These are phyloP conservation scores for Kluyveromyces lactis DNA, from an alignment of 805 yeast genomes.

Conservation along the genomic window DNA sequence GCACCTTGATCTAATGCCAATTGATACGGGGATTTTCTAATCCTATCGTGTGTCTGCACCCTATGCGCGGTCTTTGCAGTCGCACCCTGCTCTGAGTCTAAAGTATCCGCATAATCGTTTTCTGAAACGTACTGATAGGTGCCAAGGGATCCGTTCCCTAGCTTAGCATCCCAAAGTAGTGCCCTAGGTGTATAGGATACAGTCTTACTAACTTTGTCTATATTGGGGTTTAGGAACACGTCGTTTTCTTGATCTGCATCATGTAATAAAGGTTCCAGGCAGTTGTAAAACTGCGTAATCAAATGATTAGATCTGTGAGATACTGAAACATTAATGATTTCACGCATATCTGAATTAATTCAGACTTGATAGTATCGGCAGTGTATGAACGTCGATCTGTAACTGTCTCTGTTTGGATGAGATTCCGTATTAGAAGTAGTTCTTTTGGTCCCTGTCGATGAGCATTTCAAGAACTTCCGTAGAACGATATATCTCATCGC, in stretches of 20 bases:
- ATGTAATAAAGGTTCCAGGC: conserved; percentile 63
- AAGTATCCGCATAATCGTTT: conserved; percentile 19
- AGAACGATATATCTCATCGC: too few relatives aligned
- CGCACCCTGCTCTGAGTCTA: conserved; percentile 7
- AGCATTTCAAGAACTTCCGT: too few relatives aligned
- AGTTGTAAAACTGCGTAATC: conserved; percentile 72
- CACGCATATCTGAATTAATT: conserved; percentile 43
- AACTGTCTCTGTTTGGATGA: too few relatives aligned
- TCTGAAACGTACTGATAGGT: conserved; percentile 39
- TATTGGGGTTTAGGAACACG: conserved; percentile 39
- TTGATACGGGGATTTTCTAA: conserved; percentile 55
- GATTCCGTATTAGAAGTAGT: too few relatives aligned
- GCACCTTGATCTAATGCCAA: conserved; percentile 45
- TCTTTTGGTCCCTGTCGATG: too few relatives aligned
- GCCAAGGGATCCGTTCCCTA: conserved; percentile 67
- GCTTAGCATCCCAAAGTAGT: conserved; percentile 68
- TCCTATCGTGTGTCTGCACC: conserved; percentile 30
- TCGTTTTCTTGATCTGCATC: conserved; percentile 33
- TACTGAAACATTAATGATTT: conserved; percentile 60
- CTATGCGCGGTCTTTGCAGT: conserved; percentile 13
- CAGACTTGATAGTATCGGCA: too few relatives aligned
- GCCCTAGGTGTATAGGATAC: conserved; percentile 76
- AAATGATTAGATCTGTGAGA: conserved; percentile 71
- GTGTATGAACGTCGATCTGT: too few relatives aligned
- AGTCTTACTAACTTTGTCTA: conserved; percentile 32